Evolutionary conservation across 768 basidiomycete species (phyloP), one percentile per base, ranked within the genome.

Genomic region (Hypsizygus marmoreus): DNA sequence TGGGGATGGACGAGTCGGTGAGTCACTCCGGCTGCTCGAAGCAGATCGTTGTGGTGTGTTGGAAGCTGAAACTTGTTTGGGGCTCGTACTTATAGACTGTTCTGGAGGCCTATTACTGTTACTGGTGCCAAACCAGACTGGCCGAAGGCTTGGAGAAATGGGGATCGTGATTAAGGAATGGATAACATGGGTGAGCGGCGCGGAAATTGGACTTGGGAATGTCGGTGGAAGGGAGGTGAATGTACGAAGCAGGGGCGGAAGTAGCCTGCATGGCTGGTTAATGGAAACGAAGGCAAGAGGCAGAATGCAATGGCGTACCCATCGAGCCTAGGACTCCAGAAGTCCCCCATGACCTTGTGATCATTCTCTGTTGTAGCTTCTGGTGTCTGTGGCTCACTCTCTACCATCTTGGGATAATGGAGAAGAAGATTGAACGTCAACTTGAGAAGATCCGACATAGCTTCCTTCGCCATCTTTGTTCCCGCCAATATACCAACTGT

Each of bases 81-180:
- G 68, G 46, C 66, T 68, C 46, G 60, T 53, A 38, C 58, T 63
- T 20, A 67, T 42, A 31, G 72, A 54, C 45, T 58, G 68, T 57
- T 57, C 65, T 30, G 65, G 72, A 28, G 64, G 61, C 50, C 63
- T 29, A 33, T 50, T 49, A 40, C n/a, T 63, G 42, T 47, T 64
- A 58, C n/a, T n/a, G n/a, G 52, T 59, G 34, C 74, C 80, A 49
- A 90, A 80, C 90, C 91, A 91, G 31, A 77, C 59, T 24, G 71
- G 53, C 40, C 74, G 79, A 42, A 86, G 73, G 36, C 74, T 63
- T 10, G 82, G 64, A 26, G 73, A 67, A 43, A 90, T 72, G 32
- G 94, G 94, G 45, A 95, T 79, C 25, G 76, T 80, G 49, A 95
- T 88, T 34, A 97, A 76, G 8, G 81, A 72, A 59, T 97, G 90